Percentiles rank a stretch among this genome's conserved stretches.
phyloP scores from a whole-genome alignment of 2,329 filamentous ascomycete genomes.

The Fusarium poae region DNA sequence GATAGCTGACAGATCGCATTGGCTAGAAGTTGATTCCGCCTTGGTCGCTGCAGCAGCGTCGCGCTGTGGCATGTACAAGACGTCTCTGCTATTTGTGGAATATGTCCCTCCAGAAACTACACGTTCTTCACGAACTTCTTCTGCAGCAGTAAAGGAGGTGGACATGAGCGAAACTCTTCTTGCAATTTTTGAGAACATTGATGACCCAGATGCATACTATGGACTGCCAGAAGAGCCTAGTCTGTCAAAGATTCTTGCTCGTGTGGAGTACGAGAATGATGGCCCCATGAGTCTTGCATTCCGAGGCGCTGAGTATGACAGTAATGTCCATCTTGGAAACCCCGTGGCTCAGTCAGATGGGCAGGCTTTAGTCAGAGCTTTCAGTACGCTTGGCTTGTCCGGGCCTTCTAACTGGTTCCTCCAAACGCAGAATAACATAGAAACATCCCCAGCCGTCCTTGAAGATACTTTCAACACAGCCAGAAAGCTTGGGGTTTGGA shows the following conservation, averaged over 20 bases:
- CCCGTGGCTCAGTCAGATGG: constrained; percentile 69
- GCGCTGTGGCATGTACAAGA: constrained; percentile 86
- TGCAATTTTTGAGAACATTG: constrained; percentile 88
- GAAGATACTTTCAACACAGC: constrained; percentile 84
- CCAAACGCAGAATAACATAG: constrained; percentile 72
- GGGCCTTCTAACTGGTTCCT: constrained; percentile 87
- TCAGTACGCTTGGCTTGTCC: constrained; percentile 85
- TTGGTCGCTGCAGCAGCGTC: constrained; percentile 78
- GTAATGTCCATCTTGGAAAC: constrained; percentile 76
- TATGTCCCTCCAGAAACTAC: constrained; percentile 70
- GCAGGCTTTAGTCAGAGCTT: constrained; percentile 78
- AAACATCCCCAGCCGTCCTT: constrained; percentile 69
- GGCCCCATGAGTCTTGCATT: constrained; percentile 90
- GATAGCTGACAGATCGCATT: constrained; percentile 81
- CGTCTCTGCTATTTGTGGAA: constrained; percentile 86
- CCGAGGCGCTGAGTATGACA: constrained; percentile 90
- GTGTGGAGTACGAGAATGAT: constrained; percentile 90
- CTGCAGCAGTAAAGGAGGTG: constrained; percentile 61
- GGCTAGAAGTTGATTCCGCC: constrained; percentile 87
- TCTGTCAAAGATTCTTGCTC: constrained; percentile 80
- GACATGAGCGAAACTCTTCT: constrained; percentile 78
- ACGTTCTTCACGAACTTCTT: constrained; percentile 75
- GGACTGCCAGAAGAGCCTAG: constrained; percentile 85
- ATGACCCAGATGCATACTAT: constrained; percentile 97
- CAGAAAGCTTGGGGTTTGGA: constrained; percentile 89